Evolutionary conservation across 2,329 filamentous ascomycete genomes (phyloP), one percentile per base, ranked within the genome.

Genomic region (Ophiostoma tasmaniense): DNA sequence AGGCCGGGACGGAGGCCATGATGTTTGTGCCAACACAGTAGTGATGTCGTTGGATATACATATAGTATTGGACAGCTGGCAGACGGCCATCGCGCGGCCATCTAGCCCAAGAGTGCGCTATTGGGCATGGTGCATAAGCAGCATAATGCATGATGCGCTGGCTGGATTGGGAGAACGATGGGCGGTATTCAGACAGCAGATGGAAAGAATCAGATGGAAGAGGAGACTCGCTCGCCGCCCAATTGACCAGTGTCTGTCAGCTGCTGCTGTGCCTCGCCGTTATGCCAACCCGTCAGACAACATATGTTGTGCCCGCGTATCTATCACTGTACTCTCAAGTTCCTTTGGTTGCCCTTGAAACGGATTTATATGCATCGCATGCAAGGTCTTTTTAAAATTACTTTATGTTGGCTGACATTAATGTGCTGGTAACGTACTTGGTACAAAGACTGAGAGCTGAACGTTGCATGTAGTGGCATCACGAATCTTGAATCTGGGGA

Each of bases 131-230:
- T 25, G 50, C 10, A 55, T 25, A n/a, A n/a, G 42, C 42, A 45
- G 50, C 50, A 55, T 55, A 55, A 55, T 55, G 50, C 50, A 55
- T 55, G 50, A 55, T 55, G 50, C 25, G 50, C 22, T 55, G 50
- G 50, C 50, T n/a, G 22, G 22, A 55, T 55, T 22, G 20, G 6
- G 14, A 11, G n/a, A 42, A 5, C 5, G 14, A 42, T 17, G n/a
- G n/a, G n/a, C n/a, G n/a, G n/a, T n/a, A n/a, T n/a, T n/a, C n/a
- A n/a, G n/a, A n/a, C n/a, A n/a, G 13, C 11, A 42, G 35, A 37
- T 5, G 35, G 37, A 39, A 13, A 13, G 6, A 13, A 39, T 39
- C 37, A 39, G 42, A 20, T 20, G 20, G 42, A 45, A 50, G 45
- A 22, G 22, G 17, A 55, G 13, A 25, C 50, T 14, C 50, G 50